Percentiles rank a stretch among this genome's conserved stretches.
Conservation (phyloP, 768 basidiomycete genomes). For the Lentinula aciculospora region DNA sequence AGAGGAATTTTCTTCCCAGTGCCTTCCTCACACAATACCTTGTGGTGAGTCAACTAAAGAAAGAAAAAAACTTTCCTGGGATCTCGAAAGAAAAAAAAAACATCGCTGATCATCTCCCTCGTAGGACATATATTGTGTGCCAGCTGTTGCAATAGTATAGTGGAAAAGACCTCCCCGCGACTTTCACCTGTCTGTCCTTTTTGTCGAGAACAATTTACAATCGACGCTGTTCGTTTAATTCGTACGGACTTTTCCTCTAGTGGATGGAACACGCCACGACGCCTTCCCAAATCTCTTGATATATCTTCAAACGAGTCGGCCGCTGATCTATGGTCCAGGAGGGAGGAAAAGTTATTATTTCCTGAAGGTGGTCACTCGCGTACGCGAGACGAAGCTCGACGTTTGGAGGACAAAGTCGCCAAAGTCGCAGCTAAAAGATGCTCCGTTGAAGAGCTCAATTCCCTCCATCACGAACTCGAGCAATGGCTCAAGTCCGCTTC, state of each 20-base stretch:
- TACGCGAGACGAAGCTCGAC: slow-evolving; percentile 46
- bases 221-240: slow-evolving; percentile 65
- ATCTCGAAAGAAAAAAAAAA: background rate
- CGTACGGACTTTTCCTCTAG: slow-evolving; percentile 71
- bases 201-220: slow-evolving; percentile 72
- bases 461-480: slow-evolving; percentile 73
- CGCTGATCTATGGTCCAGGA: slow-evolving; percentile 36
- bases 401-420: slow-evolving; percentile 74
- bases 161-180: slow-evolving; percentile 72
- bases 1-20: slow-evolving; percentile 74
- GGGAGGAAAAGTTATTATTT: slow-evolving; percentile 42
- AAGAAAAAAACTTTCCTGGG: slow-evolving; percentile 12
- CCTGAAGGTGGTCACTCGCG: slow-evolving; percentile 33
- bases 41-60: slow-evolving; percentile 53
- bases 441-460: slow-evolving; percentile 79
- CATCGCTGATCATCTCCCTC: slow-evolving; percentile 9
- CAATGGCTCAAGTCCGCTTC: slow-evolving; percentile 64
- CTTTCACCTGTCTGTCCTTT: slow-evolving; percentile 76
- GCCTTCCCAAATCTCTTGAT: slow-evolving; percentile 45
- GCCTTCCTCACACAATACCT: slow-evolving; percentile 74
- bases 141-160: slow-evolving; percentile 71
- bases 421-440: slow-evolving; percentile 80
- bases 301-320: slow-evolving; percentile 30
- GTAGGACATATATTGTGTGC: slow-evolving; percentile 79
- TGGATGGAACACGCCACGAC: slow-evolving; percentile 65